phyloP scores from a whole-genome alignment of 2,329 filamentous ascomycete genomes.

The Alternaria viburni region DNA sequence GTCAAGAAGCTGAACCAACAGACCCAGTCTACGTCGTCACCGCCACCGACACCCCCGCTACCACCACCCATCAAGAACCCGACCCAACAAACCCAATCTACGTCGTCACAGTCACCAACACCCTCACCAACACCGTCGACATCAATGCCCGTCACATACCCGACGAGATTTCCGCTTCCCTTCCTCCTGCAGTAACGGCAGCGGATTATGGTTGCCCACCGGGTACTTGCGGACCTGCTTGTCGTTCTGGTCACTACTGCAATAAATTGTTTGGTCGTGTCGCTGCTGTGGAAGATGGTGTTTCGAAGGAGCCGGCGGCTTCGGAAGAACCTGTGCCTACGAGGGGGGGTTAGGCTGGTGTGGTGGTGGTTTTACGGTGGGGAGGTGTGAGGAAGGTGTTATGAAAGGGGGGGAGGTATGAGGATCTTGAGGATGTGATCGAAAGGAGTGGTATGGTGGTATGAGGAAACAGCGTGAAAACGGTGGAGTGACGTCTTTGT shows the following conservation, averaged over 20 bases:
- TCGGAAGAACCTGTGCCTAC: neutral
- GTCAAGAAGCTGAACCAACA: neutral
- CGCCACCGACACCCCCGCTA: neutral
- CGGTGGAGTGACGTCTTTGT: neutral
- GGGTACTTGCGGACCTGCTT: neutral
- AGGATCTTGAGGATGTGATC: neutral
- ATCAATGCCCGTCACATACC: fast-evolving
- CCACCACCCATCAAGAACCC: neutral
- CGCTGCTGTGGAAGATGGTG: neutral
- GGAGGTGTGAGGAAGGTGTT: too few relatives aligned
- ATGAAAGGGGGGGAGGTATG: too few relatives aligned
- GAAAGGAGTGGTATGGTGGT: neutral
- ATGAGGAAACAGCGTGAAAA: neutral
- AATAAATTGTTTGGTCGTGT: neutral
- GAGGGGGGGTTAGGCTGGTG: neutral
- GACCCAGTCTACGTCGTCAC: neutral
- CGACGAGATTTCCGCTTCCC: neutral
- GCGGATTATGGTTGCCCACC: neutral
- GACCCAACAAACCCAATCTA: neutral
- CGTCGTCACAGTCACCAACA: neutral
- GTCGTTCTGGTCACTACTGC: neutral
- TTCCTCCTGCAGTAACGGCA: fast-evolving
- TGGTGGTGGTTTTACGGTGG: too few relatives aligned
- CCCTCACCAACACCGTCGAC: neutral
- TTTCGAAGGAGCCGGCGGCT: neutral